phyloP scores from a whole-genome alignment of 1,284 basidiomycete species.

The Ceratobasidium papillatum region DNA sequence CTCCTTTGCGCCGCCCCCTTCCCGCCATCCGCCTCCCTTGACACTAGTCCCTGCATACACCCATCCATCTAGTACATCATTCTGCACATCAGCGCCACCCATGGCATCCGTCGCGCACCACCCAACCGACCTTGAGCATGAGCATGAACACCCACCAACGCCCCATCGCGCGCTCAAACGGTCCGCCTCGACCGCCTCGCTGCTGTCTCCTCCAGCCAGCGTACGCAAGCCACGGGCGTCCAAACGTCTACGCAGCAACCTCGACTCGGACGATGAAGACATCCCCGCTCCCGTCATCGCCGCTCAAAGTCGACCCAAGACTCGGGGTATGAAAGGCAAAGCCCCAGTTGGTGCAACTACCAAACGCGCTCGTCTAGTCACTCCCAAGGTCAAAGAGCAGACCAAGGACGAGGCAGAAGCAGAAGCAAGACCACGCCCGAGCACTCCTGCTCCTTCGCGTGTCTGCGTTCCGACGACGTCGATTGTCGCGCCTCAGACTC shows the following conservation, averaged over 20 bases:
- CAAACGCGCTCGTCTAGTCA: slow-evolving; percentile 9
- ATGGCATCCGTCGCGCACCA: slow-evolving; percentile 14
- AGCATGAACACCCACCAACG: not conserved
- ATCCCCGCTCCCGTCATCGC: not conserved
- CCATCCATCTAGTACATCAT: not conserved
- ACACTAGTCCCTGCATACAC: slow-evolving; percentile 9
- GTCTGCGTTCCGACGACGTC: slow-evolving; percentile 19
- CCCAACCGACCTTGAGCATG: not conserved
- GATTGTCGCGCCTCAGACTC: slow-evolving; percentile 15
- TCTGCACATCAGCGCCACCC: not conserved
- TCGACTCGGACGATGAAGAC: slow-evolving; percentile 40
- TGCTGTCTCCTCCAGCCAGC: slow-evolving; percentile 43
- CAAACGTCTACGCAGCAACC: slow-evolving; percentile 25
- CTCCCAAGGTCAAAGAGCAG: slow-evolving; percentile 1
- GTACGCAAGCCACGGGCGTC: slow-evolving; percentile 36
- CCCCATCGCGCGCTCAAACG: slow-evolving; percentile 39
- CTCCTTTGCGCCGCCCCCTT: slow-evolving; percentile 1
- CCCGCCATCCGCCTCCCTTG: not conserved
- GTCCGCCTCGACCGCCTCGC: slow-evolving; percentile 39
- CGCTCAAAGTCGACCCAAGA: not conserved
- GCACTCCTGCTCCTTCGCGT: slow-evolving; percentile 25
- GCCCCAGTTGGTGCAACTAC: slow-evolving; percentile 1
- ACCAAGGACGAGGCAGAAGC: slow-evolving; percentile 1
- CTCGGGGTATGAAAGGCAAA: slow-evolving; percentile 13
- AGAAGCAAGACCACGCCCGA: slow-evolving; percentile 8